Percentiles rank a stretch among this genome's conserved stretches.
phyloP scores from a whole-genome alignment of 2,329 filamentous ascomycete genomes.

The Beauveria pseudobassiana region DNA sequence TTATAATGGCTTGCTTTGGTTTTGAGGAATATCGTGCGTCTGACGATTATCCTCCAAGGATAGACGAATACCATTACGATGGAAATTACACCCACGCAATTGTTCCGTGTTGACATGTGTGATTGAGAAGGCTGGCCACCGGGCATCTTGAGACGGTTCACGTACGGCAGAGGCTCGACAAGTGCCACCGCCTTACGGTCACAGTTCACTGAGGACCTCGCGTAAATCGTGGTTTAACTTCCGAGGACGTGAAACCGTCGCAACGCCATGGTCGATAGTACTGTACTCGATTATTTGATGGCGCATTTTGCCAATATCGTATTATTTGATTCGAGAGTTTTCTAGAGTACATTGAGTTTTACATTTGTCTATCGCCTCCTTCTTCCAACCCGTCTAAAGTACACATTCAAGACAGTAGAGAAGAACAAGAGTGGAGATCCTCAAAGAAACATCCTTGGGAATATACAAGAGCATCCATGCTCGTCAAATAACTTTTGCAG shows the following conservation, averaged over 20 bases:
- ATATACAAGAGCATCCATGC: constrained; percentile 31
- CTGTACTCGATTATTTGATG: too few relatives aligned
- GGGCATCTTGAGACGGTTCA: neutral
- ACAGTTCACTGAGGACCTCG: neutral
- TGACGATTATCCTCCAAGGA: constrained; percentile 35
- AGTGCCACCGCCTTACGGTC: neutral
- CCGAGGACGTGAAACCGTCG: neutral
- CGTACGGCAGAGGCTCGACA: neutral
- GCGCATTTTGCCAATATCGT: neutral
- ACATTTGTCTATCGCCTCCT: constrained; percentile 23
- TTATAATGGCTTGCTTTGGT: constrained; percentile 38
- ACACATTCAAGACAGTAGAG: constrained; percentile 29
- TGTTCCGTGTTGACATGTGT: neutral
- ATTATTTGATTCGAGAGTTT: neutral
- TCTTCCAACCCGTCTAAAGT: constrained; percentile 27
- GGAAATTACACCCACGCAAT: constrained; percentile 7
- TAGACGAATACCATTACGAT: constrained; percentile 35
- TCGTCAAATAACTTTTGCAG: constrained; percentile 16
- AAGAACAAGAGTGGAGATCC: constrained; percentile 37
- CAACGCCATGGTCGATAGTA: neutral
- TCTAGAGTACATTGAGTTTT: constrained; percentile 11
- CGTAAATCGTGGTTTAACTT: neutral
- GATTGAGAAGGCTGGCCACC: neutral
- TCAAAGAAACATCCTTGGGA: constrained; percentile 22
- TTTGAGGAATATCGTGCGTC: constrained; percentile 34